Evolutionary conservation across 2,329 filamentous ascomycete species (phyloP).

Genomic region (Bertia moriformis): DNA sequence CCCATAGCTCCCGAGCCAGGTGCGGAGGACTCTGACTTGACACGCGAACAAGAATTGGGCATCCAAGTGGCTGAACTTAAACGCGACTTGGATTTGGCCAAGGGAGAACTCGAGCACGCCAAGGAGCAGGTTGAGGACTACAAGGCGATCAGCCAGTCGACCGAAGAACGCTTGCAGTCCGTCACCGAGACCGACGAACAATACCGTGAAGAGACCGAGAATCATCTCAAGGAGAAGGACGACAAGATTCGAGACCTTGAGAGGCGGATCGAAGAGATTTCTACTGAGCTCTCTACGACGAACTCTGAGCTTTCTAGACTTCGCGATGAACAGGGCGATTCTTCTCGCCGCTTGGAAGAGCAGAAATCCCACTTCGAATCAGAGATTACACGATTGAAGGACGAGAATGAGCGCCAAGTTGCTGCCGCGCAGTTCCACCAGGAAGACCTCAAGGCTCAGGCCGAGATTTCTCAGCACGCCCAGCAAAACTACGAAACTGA

Average conservation of each 20-base stretch:
- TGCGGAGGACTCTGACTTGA: constrained; percentile 36
- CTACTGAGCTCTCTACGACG: constrained; percentile 63
- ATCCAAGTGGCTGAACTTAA: constrained; percentile 76
- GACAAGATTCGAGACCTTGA: constrained; percentile 66
- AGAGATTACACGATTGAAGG: constrained; percentile 68
- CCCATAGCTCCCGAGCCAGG: constrained; percentile 23
- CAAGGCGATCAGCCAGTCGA: constrained; percentile 70
- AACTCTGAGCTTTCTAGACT: constrained; percentile 72
- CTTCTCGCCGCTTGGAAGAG: constrained; percentile 57
- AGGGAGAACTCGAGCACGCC: constrained; percentile 65
- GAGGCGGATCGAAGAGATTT: constrained; percentile 71
- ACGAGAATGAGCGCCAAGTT: constrained; percentile 66
- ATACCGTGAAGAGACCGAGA: constrained; percentile 75
- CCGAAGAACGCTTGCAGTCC: constrained; percentile 74
- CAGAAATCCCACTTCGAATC: constrained; percentile 68
- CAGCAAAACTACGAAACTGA: constrained; percentile 94
- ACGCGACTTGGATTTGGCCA: constrained; percentile 70
- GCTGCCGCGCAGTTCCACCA: constrained; percentile 74
- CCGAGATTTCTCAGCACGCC: constrained; percentile 80
- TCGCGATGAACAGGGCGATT: constrained; percentile 67
- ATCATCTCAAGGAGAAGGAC: constrained; percentile 62
- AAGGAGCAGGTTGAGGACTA: constrained; percentile 76
- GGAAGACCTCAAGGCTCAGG: constrained; percentile 82
- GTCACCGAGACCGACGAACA: constrained; percentile 70
- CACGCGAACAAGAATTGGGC: constrained; percentile 63